Conservation (phyloP, 495 filamentous ascomycete genomes). For the Neurospora sp. region DNA sequence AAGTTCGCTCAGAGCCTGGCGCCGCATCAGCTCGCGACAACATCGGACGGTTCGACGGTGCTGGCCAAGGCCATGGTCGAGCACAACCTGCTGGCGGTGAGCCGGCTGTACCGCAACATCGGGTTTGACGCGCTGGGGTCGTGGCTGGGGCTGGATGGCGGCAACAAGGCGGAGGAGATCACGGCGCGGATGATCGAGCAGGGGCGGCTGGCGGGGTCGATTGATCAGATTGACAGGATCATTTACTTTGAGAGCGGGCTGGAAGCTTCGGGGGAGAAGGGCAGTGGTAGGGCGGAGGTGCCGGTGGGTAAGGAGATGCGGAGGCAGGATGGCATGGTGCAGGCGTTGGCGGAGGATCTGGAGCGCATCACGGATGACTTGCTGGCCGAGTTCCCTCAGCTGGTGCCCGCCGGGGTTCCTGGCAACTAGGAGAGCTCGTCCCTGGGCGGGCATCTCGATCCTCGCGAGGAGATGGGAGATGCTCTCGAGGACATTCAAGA, state of each 20-base stretch:
- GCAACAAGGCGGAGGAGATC: slow-evolving; percentile 78
- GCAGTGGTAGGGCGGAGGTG: slow-evolving; percentile 45
- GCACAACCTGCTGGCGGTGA: slow-evolving; percentile 84
- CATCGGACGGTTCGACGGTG: slow-evolving; percentile 82
- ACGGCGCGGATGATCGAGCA: slow-evolving; percentile 95
- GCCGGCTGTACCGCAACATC: slow-evolving; percentile 84
- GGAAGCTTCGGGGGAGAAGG: slow-evolving; percentile 56
- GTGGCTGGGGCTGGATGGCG: slow-evolving; percentile 60
- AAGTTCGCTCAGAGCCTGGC: slow-evolving; percentile 72
- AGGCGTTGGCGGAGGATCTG: slow-evolving; percentile 75
- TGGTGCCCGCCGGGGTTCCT: slow-evolving; percentile 17
- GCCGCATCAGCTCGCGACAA: slow-evolving; percentile 82
- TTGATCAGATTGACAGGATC: slow-evolving; percentile 86
- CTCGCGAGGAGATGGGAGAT: neutral
- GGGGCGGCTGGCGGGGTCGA: slow-evolving; percentile 70
- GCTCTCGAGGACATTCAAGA: too few species aligned
- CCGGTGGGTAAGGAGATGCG: slow-evolving; percentile 58
- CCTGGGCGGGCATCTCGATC: neutral
- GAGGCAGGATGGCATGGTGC: slow-evolving; percentile 82
- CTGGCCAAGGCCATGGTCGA: slow-evolving; percentile 91
- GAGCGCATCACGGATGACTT: slow-evolving; percentile 73
- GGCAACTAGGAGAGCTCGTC: neutral
- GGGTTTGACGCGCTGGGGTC: slow-evolving; percentile 63
- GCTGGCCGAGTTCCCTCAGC: slow-evolving; percentile 56
- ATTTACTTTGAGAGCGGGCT: slow-evolving; percentile 68